Evolutionary conservation across 2,329 filamentous ascomycete species (phyloP), one percentile per base, ranked within the genome.

Genomic region (Talaromyces sp.): DNA sequence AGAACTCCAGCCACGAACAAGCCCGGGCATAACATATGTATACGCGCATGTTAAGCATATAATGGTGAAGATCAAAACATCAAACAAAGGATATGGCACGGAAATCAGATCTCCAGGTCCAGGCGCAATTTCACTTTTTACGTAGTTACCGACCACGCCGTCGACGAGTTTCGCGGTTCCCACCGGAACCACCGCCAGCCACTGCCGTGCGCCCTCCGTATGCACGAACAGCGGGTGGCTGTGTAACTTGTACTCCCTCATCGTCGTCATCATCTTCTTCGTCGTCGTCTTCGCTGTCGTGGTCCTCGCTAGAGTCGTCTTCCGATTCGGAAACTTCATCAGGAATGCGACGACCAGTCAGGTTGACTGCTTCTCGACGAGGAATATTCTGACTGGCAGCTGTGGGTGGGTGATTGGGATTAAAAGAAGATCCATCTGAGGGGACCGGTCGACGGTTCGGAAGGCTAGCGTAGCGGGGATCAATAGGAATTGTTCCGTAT

Each of bases 391-490:
- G 69, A 58, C 37, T 67, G 61, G n/a, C 64, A 59, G 35, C 67
- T 41, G 57, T 13, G 64, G 49, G 66, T 45, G 35, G 71, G 68
- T 61, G 66, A 70, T 60, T 70, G 69, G 52, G 68, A 66, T 50
- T 69, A 68, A 61, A 22, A 52, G 66, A 27, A 27, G 64, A 43
- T 45, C 49, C 35, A 64, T 45, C 59, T 66, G 52, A 59, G 13
- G 56, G 68, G 61, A 65, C 64, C 67, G 68, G 69, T 69, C 50
- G 61, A 50, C 71, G 73, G 59, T 59, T 69, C n/a, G 69, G 70
- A 13, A 70, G 68, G 39, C 70, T 62, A n/a, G 54, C 69, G 50
- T 69, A 74, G 27, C 75, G 71, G 54, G 74, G 70, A 68, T 79
- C 78, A 4, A 70, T 63, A 19, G 75, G 72, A 9, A 39, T 43